Evolutionary conservation across 352 stramenopile species (phyloP), one percentile per base, ranked within the genome.

Genomic region (Aphanomyces cochlioides): DNA sequence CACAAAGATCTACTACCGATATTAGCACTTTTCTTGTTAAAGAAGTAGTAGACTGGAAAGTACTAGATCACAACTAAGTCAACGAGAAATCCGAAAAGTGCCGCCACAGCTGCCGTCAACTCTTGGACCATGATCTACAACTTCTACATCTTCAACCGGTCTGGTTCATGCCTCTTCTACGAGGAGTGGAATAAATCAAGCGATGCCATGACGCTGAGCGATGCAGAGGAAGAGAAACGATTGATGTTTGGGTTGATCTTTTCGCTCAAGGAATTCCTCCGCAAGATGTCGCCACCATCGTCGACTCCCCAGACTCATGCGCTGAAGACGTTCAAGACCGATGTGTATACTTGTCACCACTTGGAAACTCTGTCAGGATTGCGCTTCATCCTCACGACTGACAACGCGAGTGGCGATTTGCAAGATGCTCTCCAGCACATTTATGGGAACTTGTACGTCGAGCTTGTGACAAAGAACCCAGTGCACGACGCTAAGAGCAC

Each of bases 231-330:
- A 74, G 85, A 96, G 75, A 93, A 94, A 77, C 83, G 89, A n/a
- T 80, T 97, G 69, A 84, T 97, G 39, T 97, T 97, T 61, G 90
- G 91, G 0, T 82, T 97, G 70, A 81, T 97, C 53, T 97, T 97
- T 78, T 97, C 89, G 63, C 79, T 97, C 61, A 96, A 97, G 73
- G 88, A 95, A 72, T 93, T 95, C 47, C 83, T 93, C 15, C 79
- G 80, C 70, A 95, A 92, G 73, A 80, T 93, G 45, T 80, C 85
- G 50, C 86, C 84, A n/a, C 7, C 67, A n/a, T 75, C 74, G 48
- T 69, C 73, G 8, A 50, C 71, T 17, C 43, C 28, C 38, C 8
- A 66, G 36, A 50, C 71, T 17, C 73, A 74, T 10, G 60, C 70
- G 39, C 59, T 61, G 36, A 36, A 56, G 34, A 75, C 74, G 28